These are phyloP conservation scores for Phaeosphaeria sp. DNA, from an alignment of 2,329 filamentous ascomycete genomes.

Conservation along the genomic window DNA sequence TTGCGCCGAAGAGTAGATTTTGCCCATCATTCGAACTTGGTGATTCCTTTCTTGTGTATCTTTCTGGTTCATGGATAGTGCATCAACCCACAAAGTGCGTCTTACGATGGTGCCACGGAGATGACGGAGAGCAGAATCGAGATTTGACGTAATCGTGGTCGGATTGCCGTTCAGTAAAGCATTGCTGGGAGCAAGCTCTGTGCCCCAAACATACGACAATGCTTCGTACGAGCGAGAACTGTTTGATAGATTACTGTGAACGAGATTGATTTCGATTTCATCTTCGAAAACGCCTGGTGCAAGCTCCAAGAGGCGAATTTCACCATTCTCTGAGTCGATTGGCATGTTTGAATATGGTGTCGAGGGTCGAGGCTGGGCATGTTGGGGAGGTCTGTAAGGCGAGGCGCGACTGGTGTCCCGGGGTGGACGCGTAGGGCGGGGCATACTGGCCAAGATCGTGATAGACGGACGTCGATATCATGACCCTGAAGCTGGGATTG, in stretches of 20 bases:
- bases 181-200: not conserved
- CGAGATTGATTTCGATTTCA: constrained; percentile 1
- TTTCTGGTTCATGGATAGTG: constrained; percentile 12
- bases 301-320: constrained; percentile 9
- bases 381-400: not conserved
- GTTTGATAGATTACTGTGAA: not conserved
- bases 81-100: constrained; percentile 10
- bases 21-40: constrained; percentile 13
- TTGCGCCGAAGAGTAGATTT: constrained; percentile 7
- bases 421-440: not conserved
- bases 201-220: constrained; percentile 15
- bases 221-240: constrained; percentile 8
- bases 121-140: not conserved
- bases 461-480: too few species aligned
- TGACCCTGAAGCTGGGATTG: too few species aligned
- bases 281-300: constrained; percentile 4
- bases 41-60: constrained; percentile 10
- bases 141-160: constrained; percentile 2
- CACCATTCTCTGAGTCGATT: constrained; percentile 1
- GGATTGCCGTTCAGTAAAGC: not conserved
- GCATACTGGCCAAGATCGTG: not conserved
- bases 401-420: not conserved
- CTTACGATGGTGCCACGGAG: not conserved
- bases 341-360: not conserved
- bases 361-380: not conserved